Evolutionary conservation across 306 rosid species (phyloP).

Genomic region (Macrotyloma uniflorum): DNA sequence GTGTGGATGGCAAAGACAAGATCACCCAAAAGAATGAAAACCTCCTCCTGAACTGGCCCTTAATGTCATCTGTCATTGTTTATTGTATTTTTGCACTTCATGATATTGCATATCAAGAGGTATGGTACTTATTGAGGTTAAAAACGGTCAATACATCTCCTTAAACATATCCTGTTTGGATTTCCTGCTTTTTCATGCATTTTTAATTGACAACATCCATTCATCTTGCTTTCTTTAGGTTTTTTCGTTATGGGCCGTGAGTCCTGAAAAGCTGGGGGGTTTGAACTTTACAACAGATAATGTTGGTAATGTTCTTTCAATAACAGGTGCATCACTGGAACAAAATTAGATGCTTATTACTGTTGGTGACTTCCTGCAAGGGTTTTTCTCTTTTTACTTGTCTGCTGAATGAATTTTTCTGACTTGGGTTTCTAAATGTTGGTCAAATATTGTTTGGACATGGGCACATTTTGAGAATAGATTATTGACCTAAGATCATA

Average conservation of each 20-base stretch:
- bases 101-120: slow-evolving; percentile 88
- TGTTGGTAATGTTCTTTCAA: slow-evolving; percentile 72
- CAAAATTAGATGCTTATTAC: background rate
- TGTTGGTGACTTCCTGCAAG: background rate
- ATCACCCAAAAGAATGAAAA: slow-evolving; percentile 43
- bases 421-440: background rate
- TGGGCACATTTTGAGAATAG: too few relatives aligned
- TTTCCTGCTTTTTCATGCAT: background rate
- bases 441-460: too few relatives aligned
- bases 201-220: background rate
- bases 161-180: background rate
- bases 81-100: slow-evolving; percentile 75
- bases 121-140: slow-evolving; percentile 34
- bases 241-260: slow-evolving; percentile 84
- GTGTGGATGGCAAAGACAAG: background rate
- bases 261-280: slow-evolving; percentile 71
- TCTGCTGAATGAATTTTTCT: background rate
- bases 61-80: slow-evolving; percentile 77
- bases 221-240: slow-evolving; percentile 45
- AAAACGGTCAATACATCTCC: background rate
- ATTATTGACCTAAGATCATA: too few relatives aligned
- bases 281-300: slow-evolving; percentile 58
- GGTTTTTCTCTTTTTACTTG: background rate
- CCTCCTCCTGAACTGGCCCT: slow-evolving; percentile 81
- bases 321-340: slow-evolving; percentile 54